These are phyloP conservation scores for Apiospora kogelbergensis DNA, from an alignment of 2,329 filamentous ascomycete genomes.

Conservation along the genomic window DNA sequence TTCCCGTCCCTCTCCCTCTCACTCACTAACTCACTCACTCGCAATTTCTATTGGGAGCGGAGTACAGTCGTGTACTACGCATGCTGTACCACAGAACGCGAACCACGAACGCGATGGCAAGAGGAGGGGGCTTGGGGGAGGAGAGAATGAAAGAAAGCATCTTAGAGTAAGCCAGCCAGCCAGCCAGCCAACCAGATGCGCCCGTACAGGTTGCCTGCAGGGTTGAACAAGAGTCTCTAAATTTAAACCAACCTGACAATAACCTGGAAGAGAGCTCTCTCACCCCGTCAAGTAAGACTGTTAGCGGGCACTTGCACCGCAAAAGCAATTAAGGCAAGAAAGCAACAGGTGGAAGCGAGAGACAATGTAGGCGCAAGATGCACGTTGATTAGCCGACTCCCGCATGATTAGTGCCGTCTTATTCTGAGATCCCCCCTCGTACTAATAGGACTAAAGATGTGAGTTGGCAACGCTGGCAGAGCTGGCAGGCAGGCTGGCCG, in stretches of 20 bases:
- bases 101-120: not conserved
- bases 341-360: slow-evolving; percentile 7
- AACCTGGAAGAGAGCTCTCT: not conserved
- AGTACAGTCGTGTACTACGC: not conserved
- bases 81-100: not conserved
- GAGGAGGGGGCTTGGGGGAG: not conserved
- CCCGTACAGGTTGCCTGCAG: not conserved
- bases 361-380: slow-evolving; percentile 8
- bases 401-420: slow-evolving; percentile 1
- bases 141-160: not conserved
- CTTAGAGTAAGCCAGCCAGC: not conserved
- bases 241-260: not conserved
- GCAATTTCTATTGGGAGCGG: not conserved
- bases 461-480: not conserved
- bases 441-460: not conserved
- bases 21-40: too few species aligned
- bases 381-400: slow-evolving; percentile 1
- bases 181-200: not conserved
- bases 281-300: not conserved
- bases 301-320: slow-evolving; percentile 6
- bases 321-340: slow-evolving; percentile 6
- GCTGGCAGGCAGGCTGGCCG: not conserved
- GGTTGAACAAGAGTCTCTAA: slow-evolving; percentile 6
- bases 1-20: too few species aligned
- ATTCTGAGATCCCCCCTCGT: not conserved